Percentiles rank a stretch among this genome's conserved stretches.
phyloP scores from a whole-genome alignment of 1,284 basidiomycete genomes.

The Cerrena zonata region DNA sequence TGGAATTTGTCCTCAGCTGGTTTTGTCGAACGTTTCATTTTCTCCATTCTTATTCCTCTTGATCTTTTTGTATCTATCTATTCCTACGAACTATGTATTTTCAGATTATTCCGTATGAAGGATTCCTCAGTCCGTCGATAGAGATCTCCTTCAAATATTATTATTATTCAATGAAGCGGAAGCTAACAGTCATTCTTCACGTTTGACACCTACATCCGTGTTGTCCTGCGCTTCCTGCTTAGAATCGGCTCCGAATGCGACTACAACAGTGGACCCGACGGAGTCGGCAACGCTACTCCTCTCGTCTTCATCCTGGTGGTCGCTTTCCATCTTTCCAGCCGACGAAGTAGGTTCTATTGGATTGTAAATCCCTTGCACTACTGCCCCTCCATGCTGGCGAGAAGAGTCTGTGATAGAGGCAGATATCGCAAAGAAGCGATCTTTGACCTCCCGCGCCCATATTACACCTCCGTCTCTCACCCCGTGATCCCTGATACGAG shows the following conservation, averaged over 20 bases:
- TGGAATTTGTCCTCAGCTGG: too few species aligned
- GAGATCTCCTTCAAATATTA: too few species aligned
- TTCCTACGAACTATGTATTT: too few species aligned
- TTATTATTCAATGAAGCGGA: too few species aligned
- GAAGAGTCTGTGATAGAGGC: background rate
- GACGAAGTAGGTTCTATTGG: background rate
- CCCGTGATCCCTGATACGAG: constrained; percentile 7
- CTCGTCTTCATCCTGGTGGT: background rate
- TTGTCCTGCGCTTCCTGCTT: background rate
- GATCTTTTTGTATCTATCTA: too few species aligned
- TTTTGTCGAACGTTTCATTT: too few species aligned
- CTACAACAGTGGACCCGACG: background rate
- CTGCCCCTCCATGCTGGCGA: background rate
- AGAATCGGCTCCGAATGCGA: too few species aligned
- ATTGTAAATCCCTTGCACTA: background rate
- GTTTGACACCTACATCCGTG: background rate
- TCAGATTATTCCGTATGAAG: too few species aligned
- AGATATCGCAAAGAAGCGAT: background rate
- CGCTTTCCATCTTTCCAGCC: background rate
- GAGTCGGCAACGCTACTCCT: background rate
- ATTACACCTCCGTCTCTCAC: constrained; percentile 7
- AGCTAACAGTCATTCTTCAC: background rate
- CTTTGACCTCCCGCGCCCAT: constrained; percentile 10
- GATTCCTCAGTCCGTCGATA: too few species aligned
- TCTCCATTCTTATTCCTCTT: too few species aligned